Percentiles rank a stretch among this genome's conserved stretches.
phyloP scores from a whole-genome alignment of 2,329 filamentous ascomycete species.

The Fusarium ambrosium region DNA sequence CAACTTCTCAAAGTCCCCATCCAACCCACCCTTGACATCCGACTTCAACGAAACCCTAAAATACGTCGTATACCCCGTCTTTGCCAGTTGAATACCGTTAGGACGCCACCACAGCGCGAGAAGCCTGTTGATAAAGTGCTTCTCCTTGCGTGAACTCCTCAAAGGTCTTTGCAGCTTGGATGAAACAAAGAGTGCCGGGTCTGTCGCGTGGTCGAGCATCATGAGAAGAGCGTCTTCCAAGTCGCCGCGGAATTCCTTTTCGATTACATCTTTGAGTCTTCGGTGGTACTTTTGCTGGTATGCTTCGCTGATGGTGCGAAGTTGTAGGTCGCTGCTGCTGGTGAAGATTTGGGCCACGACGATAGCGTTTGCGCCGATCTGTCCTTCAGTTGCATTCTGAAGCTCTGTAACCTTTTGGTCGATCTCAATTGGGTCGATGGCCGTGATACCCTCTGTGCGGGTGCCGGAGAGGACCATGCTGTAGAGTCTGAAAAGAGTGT shows the following conservation, averaged over 20 bases:
- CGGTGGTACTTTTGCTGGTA: slow-evolving; percentile 53
- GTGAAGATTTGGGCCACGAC: slow-evolving; percentile 51
- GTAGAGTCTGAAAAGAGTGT: slow-evolving; percentile 50
- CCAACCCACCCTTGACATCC: slow-evolving; percentile 46
- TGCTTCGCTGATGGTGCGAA: slow-evolving; percentile 48
- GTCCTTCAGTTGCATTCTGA: slow-evolving; percentile 51
- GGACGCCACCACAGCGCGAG: slow-evolving; percentile 52
- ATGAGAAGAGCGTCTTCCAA: slow-evolving; percentile 51
- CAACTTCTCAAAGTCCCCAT: slow-evolving; percentile 48
- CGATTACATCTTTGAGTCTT: slow-evolving; percentile 50
- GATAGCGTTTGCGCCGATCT: slow-evolving; percentile 48
- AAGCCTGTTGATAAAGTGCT: slow-evolving; percentile 50
- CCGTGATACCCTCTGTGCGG: slow-evolving; percentile 47
- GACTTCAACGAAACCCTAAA: slow-evolving; percentile 64
- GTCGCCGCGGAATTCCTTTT: slow-evolving; percentile 53
- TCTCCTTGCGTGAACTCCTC: slow-evolving; percentile 49
- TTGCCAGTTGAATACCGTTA: slow-evolving; percentile 44
- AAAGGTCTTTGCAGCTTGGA: slow-evolving; percentile 44
- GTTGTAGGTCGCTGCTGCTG: slow-evolving; percentile 49
- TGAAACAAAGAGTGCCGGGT: slow-evolving; percentile 46
- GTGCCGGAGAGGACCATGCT: slow-evolving; percentile 50
- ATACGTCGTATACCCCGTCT: slow-evolving; percentile 72
- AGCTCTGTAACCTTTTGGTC: slow-evolving; percentile 52
- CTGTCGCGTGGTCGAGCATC: slow-evolving; percentile 46
- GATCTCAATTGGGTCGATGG: slow-evolving; percentile 47